These are phyloP conservation scores for Mortierella sp. DNA, from an alignment of 371 early-diverging fungal genomes.

Conservation along the genomic window DNA sequence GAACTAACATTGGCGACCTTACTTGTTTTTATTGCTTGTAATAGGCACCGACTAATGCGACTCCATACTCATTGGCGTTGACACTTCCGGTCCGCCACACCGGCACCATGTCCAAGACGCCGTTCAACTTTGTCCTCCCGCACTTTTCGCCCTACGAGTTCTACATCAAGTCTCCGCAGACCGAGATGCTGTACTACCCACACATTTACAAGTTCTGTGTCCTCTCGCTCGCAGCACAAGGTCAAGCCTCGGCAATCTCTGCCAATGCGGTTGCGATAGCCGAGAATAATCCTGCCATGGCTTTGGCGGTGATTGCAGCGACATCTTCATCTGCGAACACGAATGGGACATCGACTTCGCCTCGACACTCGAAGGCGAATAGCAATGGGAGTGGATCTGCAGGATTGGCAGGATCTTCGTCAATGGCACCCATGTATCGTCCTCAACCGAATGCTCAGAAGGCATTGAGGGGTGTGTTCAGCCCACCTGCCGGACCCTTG, in stretches of 20 bases:
- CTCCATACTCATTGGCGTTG: conserved; percentile 43
- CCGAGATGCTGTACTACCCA: conserved; percentile 46
- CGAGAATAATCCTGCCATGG: conserved; percentile 4
- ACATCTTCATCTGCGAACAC: neutral
- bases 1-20: neutral
- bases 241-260: conserved; percentile 32
- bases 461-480: neutral
- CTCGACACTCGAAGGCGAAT: conserved; percentile 10
- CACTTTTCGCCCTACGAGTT: conserved; percentile 57
- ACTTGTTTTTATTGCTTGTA: neutral
- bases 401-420: neutral
- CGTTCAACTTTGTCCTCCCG: conserved; percentile 47
- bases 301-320: neutral
- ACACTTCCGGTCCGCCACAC: conserved; percentile 49
- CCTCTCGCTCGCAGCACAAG: conserved; percentile 44
- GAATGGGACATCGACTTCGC: neutral
- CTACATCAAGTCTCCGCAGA: conserved; percentile 49
- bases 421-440: conserved; percentile 17
- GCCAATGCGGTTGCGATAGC: conserved; percentile 20
- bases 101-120: conserved; percentile 45
- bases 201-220: conserved; percentile 49
- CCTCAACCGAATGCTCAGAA: conserved; percentile 1
- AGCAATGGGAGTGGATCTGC: neutral
- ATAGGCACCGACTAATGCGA: conserved; percentile 50
- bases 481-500: neutral